Base-by-base conservation (phyloP, 2,329 filamentous ascomycete species). In the Claviceps fusiformis region DNA sequence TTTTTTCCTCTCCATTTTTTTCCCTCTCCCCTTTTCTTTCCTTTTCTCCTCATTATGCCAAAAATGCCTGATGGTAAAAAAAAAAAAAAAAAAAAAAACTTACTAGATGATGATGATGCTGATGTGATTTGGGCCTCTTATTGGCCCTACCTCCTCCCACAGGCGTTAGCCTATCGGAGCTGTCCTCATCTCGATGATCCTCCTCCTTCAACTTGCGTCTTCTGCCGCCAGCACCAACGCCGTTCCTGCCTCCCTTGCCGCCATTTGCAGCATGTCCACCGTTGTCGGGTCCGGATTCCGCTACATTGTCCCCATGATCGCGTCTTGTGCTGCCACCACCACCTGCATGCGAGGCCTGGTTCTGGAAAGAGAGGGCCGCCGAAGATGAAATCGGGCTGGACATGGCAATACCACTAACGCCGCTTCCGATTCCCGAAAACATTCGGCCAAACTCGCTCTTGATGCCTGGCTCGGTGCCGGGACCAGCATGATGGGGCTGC, bases 381-480 rank as follows among this genome's bases (percentile, higher is more conserved):
- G 62, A 61, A 7, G 70, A 66, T 1, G 76, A 69, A 3, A 75
- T 71, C 2, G 79, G 78, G 61, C 77, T 81, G 15, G 78, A 75
- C 41, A 75, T 70, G 29, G 73, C 74, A 56, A 79, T 73, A 45
- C 70, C 73, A 58, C 70, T 75, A 37, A 79, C 75, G 58, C 75
- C 80, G 60, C 74, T 80, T 57, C 75, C 91, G 61, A 97, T 89
- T n/a, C 92, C 92, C 19, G 89, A 89, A 70, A 95, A 96, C 78
- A 96, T 95, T 59, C 89, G 85, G 33, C 91, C 91, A 67, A 96
- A 91, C 67, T 96, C 92, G 66, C 85, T 95, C 75, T 96, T 95
- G 65, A 96, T 95, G 47, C 87, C 87, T 11, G 89, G 87, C 67
- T 95, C 90, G 17, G 85, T 87, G 15, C 83, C 82, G 6, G 89